Percentiles rank a stretch among this genome's conserved stretches.
These are phyloP conservation scores for Geum urbanum DNA, from an alignment of 306 rosid species.

Conservation along the genomic window DNA sequence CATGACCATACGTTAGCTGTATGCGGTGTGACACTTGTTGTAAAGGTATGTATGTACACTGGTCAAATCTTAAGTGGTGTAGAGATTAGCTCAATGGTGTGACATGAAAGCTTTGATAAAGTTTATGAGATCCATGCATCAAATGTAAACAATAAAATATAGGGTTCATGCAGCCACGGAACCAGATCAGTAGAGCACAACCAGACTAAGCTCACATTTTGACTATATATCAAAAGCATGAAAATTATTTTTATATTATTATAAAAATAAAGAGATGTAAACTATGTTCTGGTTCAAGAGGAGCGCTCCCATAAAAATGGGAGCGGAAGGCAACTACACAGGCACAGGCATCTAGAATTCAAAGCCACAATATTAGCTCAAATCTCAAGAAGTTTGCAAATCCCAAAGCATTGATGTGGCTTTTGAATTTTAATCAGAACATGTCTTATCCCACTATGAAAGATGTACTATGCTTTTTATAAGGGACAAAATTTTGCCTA, in stretches of 20 bases:
- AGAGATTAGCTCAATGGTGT: background rate
- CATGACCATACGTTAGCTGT: background rate
- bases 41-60: background rate
- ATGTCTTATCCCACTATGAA: conserved; percentile 18
- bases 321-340: conserved; percentile 9
- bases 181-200: no score
- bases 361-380: conserved; percentile 30
- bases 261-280: background rate
- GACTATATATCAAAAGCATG: background rate
- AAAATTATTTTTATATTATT: background rate
- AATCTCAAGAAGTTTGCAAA: conserved; percentile 36
- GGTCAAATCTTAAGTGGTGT: background rate
- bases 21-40: background rate
- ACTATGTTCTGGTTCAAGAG: background rate
- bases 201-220: no score
- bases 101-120: background rate
- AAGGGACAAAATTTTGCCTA: conserved; percentile 8
- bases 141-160: background rate
- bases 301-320: background rate
- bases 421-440: conserved; percentile 19
- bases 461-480: background rate
- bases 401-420: conserved; percentile 26
- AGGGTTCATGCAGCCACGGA: no score
- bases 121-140: no score
- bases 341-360: conserved; percentile 30